A percentile compares a stretch with the other conserved stretches of the same genome.
These are phyloP conservation scores for Annulohypoxylon maeteangense DNA, from an alignment of 495 filamentous ascomycete species.

Conservation along the genomic window DNA sequence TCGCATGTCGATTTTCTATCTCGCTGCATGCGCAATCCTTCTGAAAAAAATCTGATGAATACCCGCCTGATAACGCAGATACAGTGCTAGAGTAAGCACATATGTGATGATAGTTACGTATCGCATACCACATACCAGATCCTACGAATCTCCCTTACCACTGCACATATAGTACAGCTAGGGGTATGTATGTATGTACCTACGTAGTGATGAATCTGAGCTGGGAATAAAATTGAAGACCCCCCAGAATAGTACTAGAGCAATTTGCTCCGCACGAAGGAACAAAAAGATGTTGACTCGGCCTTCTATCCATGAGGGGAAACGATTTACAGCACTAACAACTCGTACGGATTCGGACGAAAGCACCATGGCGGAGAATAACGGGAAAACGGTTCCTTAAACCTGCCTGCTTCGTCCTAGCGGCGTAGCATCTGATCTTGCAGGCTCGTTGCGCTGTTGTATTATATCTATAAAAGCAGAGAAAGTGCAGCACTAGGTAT, in stretches of 20 bases:
- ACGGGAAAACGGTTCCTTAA: constrained; percentile 16
- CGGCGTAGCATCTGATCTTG: constrained; percentile 30
- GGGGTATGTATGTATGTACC: too few species aligned
- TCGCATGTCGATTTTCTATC: constrained; percentile 7
- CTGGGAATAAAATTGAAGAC: neutral
- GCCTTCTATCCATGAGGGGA: constrained; percentile 16
- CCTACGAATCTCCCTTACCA: neutral
- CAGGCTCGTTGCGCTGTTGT: neutral
- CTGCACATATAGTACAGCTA: neutral
- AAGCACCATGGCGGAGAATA: constrained; percentile 14
- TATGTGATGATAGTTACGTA: neutral
- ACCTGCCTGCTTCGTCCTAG: constrained; percentile 39
- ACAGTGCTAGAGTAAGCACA: constrained; percentile 10
- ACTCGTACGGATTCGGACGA: neutral
- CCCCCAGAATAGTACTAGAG: neutral
- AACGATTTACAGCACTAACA: constrained; percentile 23
- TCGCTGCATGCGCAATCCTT: constrained; percentile 12
- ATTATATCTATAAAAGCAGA: constrained; percentile 3
- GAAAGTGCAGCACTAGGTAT: too few species aligned
- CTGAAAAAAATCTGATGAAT: constrained; percentile 9
- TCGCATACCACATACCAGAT: neutral
- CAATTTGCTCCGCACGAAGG: constrained; percentile 26
- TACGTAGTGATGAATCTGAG: constrained; percentile 18
- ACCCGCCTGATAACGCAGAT: constrained; percentile 3
- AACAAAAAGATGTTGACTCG: constrained; percentile 11